Base-by-base conservation (phyloP, 176 grass and related monocot species). In the Cenchrus fungigraminus region DNA sequence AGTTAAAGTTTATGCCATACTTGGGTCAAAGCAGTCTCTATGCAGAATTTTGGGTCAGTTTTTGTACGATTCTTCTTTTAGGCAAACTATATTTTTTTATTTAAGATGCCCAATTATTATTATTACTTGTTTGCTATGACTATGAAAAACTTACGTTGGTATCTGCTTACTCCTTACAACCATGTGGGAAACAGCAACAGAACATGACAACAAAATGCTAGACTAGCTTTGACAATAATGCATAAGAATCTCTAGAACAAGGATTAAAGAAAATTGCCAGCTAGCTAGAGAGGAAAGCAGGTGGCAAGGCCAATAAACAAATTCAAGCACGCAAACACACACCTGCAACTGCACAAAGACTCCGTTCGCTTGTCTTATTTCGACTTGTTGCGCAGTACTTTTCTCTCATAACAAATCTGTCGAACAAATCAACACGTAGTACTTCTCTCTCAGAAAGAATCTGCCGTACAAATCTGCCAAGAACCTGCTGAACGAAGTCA, bases 261-360 rank as follows among this genome's bases (percentile, higher is more conserved):
- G 40, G 65, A 70, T 34, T 76, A 78, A 83, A 79, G 6, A 79
- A 86, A 86, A 78, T 65, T 43, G 54, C 5, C 46, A 20, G 74
- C 37, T 40, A 40, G 37, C 37, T 40, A 40, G 56, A 19, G 84
- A 65, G 59, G 65, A 40, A 82, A 42, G 40, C 46, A 53, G 34
- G 29, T n/a, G 54, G 64, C 5, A 54, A 76, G 54, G 16, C 12
- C 62, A 89, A 85, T 45, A 81, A 81, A 81, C 45, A 37, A 84
- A 73, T 67, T n/a, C 47, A 53, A 66, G 25, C 14, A 67, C 3
- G 62, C 72, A 81, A 82, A 59, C 70, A 59, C 51, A 40, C 50
- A 45, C 44, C 51, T 51, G 71, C 85, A 87, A 50, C 40, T 76
- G 37, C 70, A 34, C 61, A 42, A 76, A 67, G 82, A 61, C 22